Evolutionary conservation across 805 yeast genomes (phyloP), one percentile per base, ranked within the genome.

Genomic region (Candida parachauliodes): DNA sequence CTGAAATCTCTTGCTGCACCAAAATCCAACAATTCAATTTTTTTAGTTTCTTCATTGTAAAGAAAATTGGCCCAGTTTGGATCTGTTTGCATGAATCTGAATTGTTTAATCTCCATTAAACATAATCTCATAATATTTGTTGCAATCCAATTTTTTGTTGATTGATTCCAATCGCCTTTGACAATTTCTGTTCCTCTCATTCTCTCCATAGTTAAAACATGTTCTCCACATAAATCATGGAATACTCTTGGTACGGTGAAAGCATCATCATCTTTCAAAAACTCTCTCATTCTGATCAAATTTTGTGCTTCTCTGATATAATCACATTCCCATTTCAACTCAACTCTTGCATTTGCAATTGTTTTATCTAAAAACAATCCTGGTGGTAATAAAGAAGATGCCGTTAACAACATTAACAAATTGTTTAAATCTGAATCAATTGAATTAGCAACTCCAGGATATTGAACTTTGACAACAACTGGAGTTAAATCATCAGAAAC

Each of bases 11-110:
- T 74, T 5, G 96, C 83, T 1, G 98, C 98, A 33, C 98, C 98
- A 62, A 93, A 93, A 63, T 93, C 98, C 37, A 93, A 67, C 39
- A 93, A 68, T 59, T 91, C 97, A 40, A 93, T 78, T 57, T 83
- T 79, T 18, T 75, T 62, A 2, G 88, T 79, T n/a, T 65, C 49
- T 23, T 69, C 69, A 54, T 93, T 88, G 65, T 85, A 88, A 42
- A 93, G 63, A 64, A 93, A 93, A 59, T 93, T 93, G 31, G 98
- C 97, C 98, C 98, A 93, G 60, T 93, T 93, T 36, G 98, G 98
- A 64, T 93, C 98, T 1, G 98, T 91, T 64, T 93, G 98, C 98
- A 93, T 93, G 64, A 83, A 91, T 52, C 75, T 76, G 66, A 83
- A 89, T 49, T 76, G 67, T 10, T 88, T 86, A 57, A 93, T 85